Percentiles rank a stretch among this genome's conserved stretches.
phyloP scores from a whole-genome alignment of 2,329 filamentous ascomycete species.

The Exophiala spinifera region DNA sequence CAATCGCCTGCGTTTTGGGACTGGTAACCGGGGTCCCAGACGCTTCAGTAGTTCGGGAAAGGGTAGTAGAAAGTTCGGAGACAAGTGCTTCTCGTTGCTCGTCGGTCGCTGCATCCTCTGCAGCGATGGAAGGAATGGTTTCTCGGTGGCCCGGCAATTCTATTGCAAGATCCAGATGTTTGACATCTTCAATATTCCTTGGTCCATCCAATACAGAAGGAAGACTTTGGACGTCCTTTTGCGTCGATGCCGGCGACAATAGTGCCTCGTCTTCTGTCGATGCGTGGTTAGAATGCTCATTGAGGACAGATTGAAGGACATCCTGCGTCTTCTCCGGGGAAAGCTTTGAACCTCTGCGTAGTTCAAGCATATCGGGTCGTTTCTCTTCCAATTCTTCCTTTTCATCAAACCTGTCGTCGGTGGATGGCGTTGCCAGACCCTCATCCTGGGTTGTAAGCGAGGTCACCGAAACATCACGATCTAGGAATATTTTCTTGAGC shows the following conservation, averaged over 20 bases:
- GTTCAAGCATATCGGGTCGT: slow-evolving; percentile 32
- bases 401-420: slow-evolving; percentile 33
- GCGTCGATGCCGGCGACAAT: slow-evolving; percentile 11
- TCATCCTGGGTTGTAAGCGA: slow-evolving; percentile 70
- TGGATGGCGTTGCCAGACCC: slow-evolving; percentile 51
- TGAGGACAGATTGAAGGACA: slow-evolving; percentile 62
- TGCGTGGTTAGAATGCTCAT: slow-evolving; percentile 53
- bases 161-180: slow-evolving; percentile 60
- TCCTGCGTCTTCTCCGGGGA: slow-evolving; percentile 62
- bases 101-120: background rate
- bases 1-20: background rate
- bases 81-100: background rate
- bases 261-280: slow-evolving; percentile 11
- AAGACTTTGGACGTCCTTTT: slow-evolving; percentile 19
- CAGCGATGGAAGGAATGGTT: slow-evolving; percentile 3
- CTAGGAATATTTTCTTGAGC: slow-evolving; percentile 89
- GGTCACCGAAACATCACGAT: slow-evolving; percentile 75
- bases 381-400: slow-evolving; percentile 35
- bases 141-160: slow-evolving; percentile 4
- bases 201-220: slow-evolving; percentile 24
- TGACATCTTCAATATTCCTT: slow-evolving; percentile 52
- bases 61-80: background rate
- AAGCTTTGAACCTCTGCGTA: slow-evolving; percentile 45
- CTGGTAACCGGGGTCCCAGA: background rate
- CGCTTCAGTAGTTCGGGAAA: background rate